Percentiles rank a stretch among this genome's conserved stretches.
Evolutionary conservation across 257 asterid genomes (phyloP).

Genomic region (Plectranthus barbatus): DNA sequence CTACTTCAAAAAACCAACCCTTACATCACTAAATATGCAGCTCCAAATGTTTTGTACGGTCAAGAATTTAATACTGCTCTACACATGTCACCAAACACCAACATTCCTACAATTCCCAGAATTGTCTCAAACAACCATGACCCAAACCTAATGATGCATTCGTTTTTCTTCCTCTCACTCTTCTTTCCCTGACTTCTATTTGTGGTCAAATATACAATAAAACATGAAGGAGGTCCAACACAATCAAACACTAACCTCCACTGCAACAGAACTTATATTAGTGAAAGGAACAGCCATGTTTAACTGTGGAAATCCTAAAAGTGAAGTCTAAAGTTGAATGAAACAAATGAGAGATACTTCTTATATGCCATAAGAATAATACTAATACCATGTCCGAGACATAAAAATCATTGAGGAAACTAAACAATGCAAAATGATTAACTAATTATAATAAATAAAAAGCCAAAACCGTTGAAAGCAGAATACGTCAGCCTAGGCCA

Average conservation of each 20-base stretch:
- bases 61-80: neutral
- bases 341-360: neutral
- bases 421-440: neutral
- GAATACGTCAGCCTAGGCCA: neutral
- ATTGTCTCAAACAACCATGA: neutral
- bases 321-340: neutral
- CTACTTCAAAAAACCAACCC: neutral
- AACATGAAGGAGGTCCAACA: neutral
- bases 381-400: neutral
- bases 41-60: neutral
- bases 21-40: neutral
- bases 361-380: neutral
- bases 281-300: neutral
- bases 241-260: too few relatives aligned
- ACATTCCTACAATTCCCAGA: neutral
- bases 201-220: neutral
- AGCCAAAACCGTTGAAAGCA: neutral
- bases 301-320: neutral
- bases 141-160: neutral
- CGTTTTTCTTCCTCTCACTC: neutral
- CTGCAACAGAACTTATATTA: neutral
- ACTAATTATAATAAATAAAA: neutral
- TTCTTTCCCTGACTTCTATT: neutral
- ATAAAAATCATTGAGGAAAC: neutral
- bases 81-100: neutral